Evolutionary conservation across 345 rosid genomes (phyloP).

Genomic region (Noccaea bulbosa): DNA sequence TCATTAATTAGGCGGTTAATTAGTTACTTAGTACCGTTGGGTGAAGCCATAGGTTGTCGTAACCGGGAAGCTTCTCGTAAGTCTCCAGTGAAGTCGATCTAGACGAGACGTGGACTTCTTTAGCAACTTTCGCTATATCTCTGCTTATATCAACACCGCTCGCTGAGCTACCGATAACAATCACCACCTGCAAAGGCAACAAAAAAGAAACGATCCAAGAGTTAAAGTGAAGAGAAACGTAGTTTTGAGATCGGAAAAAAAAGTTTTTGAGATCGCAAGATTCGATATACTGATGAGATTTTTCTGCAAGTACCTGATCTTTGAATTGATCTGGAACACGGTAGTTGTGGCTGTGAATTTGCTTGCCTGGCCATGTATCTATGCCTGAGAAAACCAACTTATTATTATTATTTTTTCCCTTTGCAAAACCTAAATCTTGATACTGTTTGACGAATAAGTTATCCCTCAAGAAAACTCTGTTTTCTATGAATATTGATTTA

Average conservation of each 20-base stretch:
- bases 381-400: constrained; percentile 24
- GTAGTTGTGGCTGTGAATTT: constrained; percentile 87
- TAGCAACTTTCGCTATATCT: constrained; percentile 73
- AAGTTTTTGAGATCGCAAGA: neutral
- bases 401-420: neutral
- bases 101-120: constrained; percentile 79
- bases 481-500: neutral
- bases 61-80: constrained; percentile 54
- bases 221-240: neutral
- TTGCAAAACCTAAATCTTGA: neutral
- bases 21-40: constrained; percentile 62
- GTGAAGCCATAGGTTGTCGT: constrained; percentile 74
- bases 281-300: constrained; percentile 5
- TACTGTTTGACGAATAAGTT: neutral
- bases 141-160: constrained; percentile 77
- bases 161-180: constrained; percentile 72
- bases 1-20: constrained; percentile 14
- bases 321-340: constrained; percentile 66
- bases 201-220: constrained; percentile 19
- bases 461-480: constrained; percentile 16
- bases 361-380: constrained; percentile 86
- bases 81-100: constrained; percentile 63
- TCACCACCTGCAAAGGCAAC: constrained; percentile 54
- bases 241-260: neutral
- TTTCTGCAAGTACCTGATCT: constrained; percentile 55